phyloP scores from a whole-genome alignment of 805 yeast genomes.

The Candida taoyuanica region DNA sequence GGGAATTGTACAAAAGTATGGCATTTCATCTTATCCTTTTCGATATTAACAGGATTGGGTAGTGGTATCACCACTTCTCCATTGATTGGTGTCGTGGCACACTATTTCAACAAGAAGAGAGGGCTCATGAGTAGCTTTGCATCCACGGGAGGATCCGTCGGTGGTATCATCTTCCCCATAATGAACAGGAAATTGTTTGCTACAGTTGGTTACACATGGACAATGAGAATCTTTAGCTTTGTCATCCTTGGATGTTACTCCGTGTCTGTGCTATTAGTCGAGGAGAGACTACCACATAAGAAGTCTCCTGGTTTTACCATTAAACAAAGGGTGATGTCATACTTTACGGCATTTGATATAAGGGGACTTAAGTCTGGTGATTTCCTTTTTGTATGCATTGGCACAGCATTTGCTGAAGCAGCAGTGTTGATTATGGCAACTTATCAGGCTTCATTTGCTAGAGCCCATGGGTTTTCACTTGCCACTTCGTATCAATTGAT shows the following conservation, averaged over 20 bases:
- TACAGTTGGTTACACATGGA: slow-evolving; percentile 51
- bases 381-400: slow-evolving; percentile 38
- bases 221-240: slow-evolving; percentile 48
- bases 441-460: slow-evolving; percentile 46
- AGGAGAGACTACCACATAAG: slow-evolving; percentile 36
- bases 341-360: slow-evolving; percentile 28
- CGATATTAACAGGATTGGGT: slow-evolving; percentile 52
- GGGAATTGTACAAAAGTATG: slow-evolving; percentile 47
- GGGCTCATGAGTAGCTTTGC: slow-evolving; percentile 50
- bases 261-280: slow-evolving; percentile 32
- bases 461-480: slow-evolving; percentile 38
- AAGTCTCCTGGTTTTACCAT: slow-evolving; percentile 23
- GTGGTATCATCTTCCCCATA: slow-evolving; percentile 51
- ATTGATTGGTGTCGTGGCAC: slow-evolving; percentile 53
- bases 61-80: slow-evolving; percentile 55
- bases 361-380: slow-evolving; percentile 39
- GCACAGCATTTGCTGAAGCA: slow-evolving; percentile 45
- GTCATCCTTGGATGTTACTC: slow-evolving; percentile 34
- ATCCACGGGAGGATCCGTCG: slow-evolving; percentile 48
- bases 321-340: slow-evolving; percentile 27
- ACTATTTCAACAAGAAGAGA: slow-evolving; percentile 56
- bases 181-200: slow-evolving; percentile 43
- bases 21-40: slow-evolving; percentile 58
- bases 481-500: slow-evolving; percentile 41
- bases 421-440: slow-evolving; percentile 42